Conservation (phyloP, 2,329 filamentous ascomycete genomes). For the Stachybotrys chartarum region DNA sequence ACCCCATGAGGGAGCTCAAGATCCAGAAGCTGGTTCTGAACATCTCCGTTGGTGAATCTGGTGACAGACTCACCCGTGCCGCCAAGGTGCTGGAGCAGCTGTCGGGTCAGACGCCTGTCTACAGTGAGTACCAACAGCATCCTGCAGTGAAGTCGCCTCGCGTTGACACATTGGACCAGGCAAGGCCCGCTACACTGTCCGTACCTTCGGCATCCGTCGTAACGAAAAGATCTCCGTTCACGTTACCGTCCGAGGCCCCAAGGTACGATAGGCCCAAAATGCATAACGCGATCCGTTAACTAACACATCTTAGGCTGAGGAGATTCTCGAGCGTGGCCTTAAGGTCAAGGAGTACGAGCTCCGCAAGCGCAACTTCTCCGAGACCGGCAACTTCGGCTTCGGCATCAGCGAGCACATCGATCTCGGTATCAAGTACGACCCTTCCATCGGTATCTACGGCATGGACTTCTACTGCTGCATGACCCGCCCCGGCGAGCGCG, state of each 20-base stretch:
- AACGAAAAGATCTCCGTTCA: slow-evolving; percentile 99
- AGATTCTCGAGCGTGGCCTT: slow-evolving; percentile 99
- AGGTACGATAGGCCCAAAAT: slow-evolving; percentile 34
- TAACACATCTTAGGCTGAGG: slow-evolving; percentile 62
- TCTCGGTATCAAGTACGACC: slow-evolving; percentile 99
- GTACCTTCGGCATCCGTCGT: slow-evolving; percentile 99
- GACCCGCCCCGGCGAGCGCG: slow-evolving; percentile 97
- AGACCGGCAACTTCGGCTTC: slow-evolving; percentile 99
- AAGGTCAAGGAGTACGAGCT: slow-evolving; percentile 99
- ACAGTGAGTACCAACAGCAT: slow-evolving; percentile 60
- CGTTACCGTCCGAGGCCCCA: slow-evolving; percentile 96
- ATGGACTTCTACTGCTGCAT: slow-evolving; percentile 99
- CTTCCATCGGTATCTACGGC: slow-evolving; percentile 96
- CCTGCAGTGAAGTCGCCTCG: slow-evolving; percentile 4
- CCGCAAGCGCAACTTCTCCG: slow-evolving; percentile 98
- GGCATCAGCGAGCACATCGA: slow-evolving; percentile 99
- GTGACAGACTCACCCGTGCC: slow-evolving; percentile 99
- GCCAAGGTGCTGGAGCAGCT: slow-evolving; percentile 99
- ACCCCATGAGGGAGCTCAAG: slow-evolving; percentile 99
- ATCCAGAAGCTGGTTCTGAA: slow-evolving; percentile 99
- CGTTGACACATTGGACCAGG: slow-evolving; percentile 38
- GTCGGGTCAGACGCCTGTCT: slow-evolving; percentile 98
- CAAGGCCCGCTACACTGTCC: slow-evolving; percentile 99
- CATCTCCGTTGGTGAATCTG: slow-evolving; percentile 99
- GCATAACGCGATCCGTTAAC: slow-evolving; percentile 15